Percentiles rank a stretch among this genome's conserved stretches.
phyloP scores from a whole-genome alignment of 2,329 filamentous ascomycete species.

The Pochonia chlamydosporia region DNA sequence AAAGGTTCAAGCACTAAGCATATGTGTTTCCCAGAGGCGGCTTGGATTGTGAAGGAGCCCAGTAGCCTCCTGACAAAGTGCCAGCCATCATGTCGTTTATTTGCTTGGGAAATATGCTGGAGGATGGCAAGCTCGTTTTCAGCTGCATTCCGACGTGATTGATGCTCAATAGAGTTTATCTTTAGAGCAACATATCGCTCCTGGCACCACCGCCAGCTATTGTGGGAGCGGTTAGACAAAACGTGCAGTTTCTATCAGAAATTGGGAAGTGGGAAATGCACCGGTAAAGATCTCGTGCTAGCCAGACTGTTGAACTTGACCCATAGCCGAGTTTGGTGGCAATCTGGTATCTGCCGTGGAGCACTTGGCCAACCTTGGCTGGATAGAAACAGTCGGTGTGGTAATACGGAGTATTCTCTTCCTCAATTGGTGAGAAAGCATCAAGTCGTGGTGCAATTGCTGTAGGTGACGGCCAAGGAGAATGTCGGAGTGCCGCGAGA shows the following conservation, averaged over 20 bases:
- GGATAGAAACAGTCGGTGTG: constrained; percentile 13
- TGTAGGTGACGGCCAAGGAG: constrained; percentile 2
- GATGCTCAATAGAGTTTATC: constrained; percentile 9
- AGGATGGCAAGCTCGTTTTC: constrained; percentile 14
- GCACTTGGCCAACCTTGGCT: constrained; percentile 9
- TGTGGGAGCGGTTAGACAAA: neutral
- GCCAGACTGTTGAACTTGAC: constrained; percentile 17
- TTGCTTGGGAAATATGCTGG: constrained; percentile 9
- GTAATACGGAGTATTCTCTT: constrained; percentile 15
- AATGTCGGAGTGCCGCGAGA: neutral
- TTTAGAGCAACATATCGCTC: constrained; percentile 19
- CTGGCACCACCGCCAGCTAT: constrained; percentile 16
- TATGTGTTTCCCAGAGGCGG: constrained; percentile 5
- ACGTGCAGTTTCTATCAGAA: neutral
- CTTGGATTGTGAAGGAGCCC: constrained; percentile 11
- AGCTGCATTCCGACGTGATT: neutral
- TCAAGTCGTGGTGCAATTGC: constrained; percentile 12
- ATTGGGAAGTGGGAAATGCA: neutral
- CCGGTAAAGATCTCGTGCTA: constrained; percentile 15
- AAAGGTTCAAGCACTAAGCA: constrained; percentile 17
- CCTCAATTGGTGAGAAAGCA: constrained; percentile 7
- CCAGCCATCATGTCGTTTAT: constrained; percentile 12
- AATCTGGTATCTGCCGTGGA: constrained; percentile 14
- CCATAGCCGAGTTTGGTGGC: constrained; percentile 17
- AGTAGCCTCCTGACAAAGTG: constrained; percentile 15